Base-by-base conservation (phyloP, 768 basidiomycete genomes). In the Tricholoma matsutake region DNA sequence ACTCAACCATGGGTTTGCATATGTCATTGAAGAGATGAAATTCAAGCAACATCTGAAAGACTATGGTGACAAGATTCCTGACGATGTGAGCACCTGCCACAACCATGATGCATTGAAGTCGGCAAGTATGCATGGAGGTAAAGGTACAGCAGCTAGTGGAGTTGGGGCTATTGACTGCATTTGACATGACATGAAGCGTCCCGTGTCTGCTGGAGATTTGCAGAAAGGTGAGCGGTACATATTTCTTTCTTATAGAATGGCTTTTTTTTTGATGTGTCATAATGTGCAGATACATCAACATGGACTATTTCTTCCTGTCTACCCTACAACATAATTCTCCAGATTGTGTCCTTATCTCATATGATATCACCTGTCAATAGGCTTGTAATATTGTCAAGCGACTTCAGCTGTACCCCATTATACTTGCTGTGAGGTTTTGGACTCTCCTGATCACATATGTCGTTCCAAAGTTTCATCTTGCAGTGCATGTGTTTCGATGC, bases 401-500 rank as follows among this genome's bases (percentile, higher is more conserved):
- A 11, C 54, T 58, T 6, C 14, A n/a, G 2, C 54, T 35, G 3
- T 66, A 68, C 54, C 59, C 49, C 1, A 22, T 49, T 37, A 45
- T 20, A 56, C 49, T 20, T 14, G 10, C 1, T 51, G 34, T 18
- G 4, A 29, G 22, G 6, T 41, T 35, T 54, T 8, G 6, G 1
- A 29, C 51, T 52, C 51, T 52, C 51, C 51, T 62, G 1, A n/a
- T 64, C 32, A 29, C 37, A 0, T 68, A 61, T 32, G 41, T 68
- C 4, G 63, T 76, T 13, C 75, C 75, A 1, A 75, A 75, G 57
- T 72, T 76, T 31, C 75, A 75, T 49, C 56, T 73, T 2, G 57
- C 67, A 0, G 67, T 69, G 13, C 75, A 76, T 49, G 47, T 32
- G 3, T 35, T 49, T 11, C n/a, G 20, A 13, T 73, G 73, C 55